A percentile compares a stretch with the other conserved stretches of the same genome.
Conservation (phyloP, 805 yeast species). For the Phaffomyces thermotolerans region DNA sequence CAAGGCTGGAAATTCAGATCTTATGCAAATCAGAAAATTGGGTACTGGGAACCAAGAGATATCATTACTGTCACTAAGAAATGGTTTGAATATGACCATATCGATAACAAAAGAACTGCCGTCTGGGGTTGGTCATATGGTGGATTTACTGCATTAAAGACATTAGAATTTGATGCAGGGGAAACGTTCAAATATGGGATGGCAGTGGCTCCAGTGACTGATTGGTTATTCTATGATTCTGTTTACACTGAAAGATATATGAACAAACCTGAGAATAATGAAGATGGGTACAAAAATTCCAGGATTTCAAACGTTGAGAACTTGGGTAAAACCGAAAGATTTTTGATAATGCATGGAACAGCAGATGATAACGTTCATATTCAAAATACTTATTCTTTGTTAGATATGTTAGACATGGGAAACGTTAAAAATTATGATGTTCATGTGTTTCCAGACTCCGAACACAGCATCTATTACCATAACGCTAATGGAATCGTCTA, state of each 20-base stretch:
- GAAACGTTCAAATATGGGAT: conserved; percentile 78
- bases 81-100: conserved; percentile 43
- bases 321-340: conserved; percentile 53
- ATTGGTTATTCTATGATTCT: conserved; percentile 88
- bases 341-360: conserved; percentile 91
- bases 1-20: conserved; percentile 75
- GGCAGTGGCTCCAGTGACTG: conserved; percentile 97
- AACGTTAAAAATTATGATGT: conserved; percentile 75
- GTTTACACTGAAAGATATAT: conserved; percentile 93
- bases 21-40: conserved; percentile 72
- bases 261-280: conserved; percentile 70
- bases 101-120: conserved; percentile 62
- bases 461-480: conserved; percentile 65
- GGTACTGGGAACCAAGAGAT: conserved; percentile 78
- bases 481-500: conserved; percentile 64
- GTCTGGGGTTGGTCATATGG: conserved; percentile 99
- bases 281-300: conserved; percentile 52
- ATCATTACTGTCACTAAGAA: conserved; percentile 72
- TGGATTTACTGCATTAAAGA: conserved; percentile 85
- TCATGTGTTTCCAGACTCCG: conserved; percentile 76
- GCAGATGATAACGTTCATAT: conserved; percentile 97
- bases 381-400: conserved; percentile 73
- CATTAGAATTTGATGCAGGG: conserved; percentile 74
- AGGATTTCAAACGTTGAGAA: conserved; percentile 50
- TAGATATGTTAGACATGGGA: conserved; percentile 68